These are phyloP conservation scores for Penicillium sp. DNA, from an alignment of 2,329 filamentous ascomycete species.

Conservation along the genomic window DNA sequence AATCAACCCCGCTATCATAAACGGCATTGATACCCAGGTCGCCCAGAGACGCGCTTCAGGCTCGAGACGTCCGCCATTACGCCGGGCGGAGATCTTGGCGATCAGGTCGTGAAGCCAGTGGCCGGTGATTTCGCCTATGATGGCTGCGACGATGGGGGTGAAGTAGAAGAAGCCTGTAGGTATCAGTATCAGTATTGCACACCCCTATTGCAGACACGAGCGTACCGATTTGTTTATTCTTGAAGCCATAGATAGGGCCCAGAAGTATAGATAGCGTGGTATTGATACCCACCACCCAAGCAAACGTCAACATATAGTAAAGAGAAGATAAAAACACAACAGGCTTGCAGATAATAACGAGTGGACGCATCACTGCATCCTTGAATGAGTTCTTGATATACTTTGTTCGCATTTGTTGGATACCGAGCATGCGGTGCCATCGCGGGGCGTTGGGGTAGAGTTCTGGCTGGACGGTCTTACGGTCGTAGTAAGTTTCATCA, in stretches of 20 bases:
- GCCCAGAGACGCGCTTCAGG: constrained; percentile 53
- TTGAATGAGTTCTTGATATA: constrained; percentile 28
- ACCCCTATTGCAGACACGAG: background rate
- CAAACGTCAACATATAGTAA: constrained; percentile 42
- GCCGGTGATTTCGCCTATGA: constrained; percentile 52
- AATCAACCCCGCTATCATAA: constrained; percentile 50
- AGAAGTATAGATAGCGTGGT: constrained; percentile 54
- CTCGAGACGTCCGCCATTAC: constrained; percentile 52
- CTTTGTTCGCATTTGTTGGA: constrained; percentile 32
- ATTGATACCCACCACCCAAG: constrained; percentile 51
- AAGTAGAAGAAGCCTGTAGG: constrained; percentile 52
- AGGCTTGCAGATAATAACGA: constrained; percentile 38
- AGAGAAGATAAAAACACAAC: constrained; percentile 34
- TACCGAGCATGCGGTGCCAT: constrained; percentile 34
- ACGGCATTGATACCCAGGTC: constrained; percentile 46
- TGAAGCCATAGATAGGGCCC: constrained; percentile 49
- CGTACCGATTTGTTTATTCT: constrained; percentile 48
- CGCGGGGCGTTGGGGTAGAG: constrained; percentile 26
- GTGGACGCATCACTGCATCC: constrained; percentile 35
- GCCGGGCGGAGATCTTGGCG: constrained; percentile 43
- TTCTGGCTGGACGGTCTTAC: constrained; percentile 19
- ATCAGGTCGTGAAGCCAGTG: constrained; percentile 56
- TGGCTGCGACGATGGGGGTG: constrained; percentile 51
- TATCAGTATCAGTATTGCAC: background rate
- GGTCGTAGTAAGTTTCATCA: constrained; percentile 40